Conservation (phyloP, 805 yeast species). For the Kockiozyma suomiensis region DNA sequence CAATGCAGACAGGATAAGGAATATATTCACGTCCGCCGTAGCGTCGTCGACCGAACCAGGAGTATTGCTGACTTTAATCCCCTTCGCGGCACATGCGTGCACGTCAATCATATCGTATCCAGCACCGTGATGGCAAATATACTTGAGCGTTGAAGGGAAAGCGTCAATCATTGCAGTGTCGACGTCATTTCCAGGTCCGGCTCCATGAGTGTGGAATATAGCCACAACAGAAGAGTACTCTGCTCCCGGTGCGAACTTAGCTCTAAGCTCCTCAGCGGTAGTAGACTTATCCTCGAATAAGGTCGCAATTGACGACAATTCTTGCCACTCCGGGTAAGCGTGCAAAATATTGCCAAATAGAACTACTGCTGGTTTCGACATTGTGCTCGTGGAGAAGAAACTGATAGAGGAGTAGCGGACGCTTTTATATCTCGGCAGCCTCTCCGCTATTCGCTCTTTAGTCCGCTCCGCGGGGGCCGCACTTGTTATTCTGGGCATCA, state of each 20-base stretch:
- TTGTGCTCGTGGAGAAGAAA: not conserved
- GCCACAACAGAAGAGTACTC: conserved; percentile 50
- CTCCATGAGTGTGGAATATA: conserved; percentile 55
- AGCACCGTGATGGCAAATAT: conserved; percentile 70
- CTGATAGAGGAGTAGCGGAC: not conserved
- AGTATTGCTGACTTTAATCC: conserved; percentile 63
- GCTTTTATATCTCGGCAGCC: not conserved
- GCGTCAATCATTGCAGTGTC: conserved; percentile 60
- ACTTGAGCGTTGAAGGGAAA: conserved; percentile 58
- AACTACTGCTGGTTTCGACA: conserved; percentile 58
- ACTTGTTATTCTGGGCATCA: no score
- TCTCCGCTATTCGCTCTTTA: not conserved
- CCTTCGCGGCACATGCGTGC: conserved; percentile 52
- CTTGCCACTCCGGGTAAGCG: conserved; percentile 68
- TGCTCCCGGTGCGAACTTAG: conserved; percentile 40
- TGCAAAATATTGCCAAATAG: conserved; percentile 64
- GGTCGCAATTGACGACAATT: conserved; percentile 45
- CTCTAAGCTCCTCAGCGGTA: conserved; percentile 44
- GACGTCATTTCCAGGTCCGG: conserved; percentile 56
- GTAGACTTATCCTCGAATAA: conserved; percentile 22
- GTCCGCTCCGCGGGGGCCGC: not conserved
- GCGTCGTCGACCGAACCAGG: conserved; percentile 69
- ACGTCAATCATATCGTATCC: conserved; percentile 68
- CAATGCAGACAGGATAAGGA: conserved; percentile 60
- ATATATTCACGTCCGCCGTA: conserved; percentile 73